Evolutionary conservation across 2,329 filamentous ascomycete species (phyloP), one percentile per base, ranked within the genome.

Genomic region (Passalora sequoiae): DNA sequence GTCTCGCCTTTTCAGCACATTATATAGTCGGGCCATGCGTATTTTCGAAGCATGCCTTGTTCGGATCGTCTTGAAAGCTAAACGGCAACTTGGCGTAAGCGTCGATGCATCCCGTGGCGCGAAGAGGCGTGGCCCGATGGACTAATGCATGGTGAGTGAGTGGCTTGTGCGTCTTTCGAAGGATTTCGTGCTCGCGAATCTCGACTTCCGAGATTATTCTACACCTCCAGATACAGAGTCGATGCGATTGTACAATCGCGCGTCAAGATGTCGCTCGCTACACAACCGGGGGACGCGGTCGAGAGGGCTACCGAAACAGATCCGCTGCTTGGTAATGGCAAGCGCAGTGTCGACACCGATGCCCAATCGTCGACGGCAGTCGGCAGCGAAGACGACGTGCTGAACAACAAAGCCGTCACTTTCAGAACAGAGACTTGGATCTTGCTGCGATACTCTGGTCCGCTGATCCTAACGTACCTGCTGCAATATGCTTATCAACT

Each of bases 401-500:
- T n/a, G 4, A 24, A 36, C 19, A 36, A 21, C 19, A 36, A 36
- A 15, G 33, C 33, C 9, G 24, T 51, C 15, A 47, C 45, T 4
- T 20, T 51, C 24, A 25, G 19, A 28, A 35, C 30, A 8, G 51
- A 66, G 41, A 47, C 45, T 4, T 41, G 22, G 1, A 47, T 67
- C 29, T 47, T 69, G 21, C 51, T 65, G 27, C 63, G 60, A 46
- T 73, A 73, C 53, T 73, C 72, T 0, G 45, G 70, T 1, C 74
- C 75, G 5, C 61, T 77, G 15, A 69, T 74, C 38, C 61, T 70
- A n/a, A 77, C 74, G 1, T 77, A 76, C 47, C 57, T 77, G 1
- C 63, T 78, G 4, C 73, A 77, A 49, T 77, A 77, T 51, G 73
- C 68, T 6, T 75, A 73, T 51, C 73, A 63, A 40, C 60, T 76